These are phyloP conservation scores for Athelia psychrophila DNA, from an alignment of 1,284 basidiomycete genomes.

Conservation along the genomic window DNA sequence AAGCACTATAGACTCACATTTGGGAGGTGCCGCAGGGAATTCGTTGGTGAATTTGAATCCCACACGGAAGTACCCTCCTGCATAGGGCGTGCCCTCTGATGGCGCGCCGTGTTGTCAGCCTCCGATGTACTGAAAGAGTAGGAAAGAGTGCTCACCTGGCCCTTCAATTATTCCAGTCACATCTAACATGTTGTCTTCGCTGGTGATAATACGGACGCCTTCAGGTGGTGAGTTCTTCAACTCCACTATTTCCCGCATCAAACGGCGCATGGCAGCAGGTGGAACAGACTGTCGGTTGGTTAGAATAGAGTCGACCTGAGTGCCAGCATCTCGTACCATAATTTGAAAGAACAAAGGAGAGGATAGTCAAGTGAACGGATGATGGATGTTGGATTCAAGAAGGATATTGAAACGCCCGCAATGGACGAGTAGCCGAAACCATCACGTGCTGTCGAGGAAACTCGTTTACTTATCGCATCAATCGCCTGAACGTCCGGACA, in stretches of 20 bases:
- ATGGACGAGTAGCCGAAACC: no score
- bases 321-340: no score
- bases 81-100: slow-evolving; percentile 86
- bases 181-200: slow-evolving; percentile 83
- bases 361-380: no score
- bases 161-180: slow-evolving; percentile 78
- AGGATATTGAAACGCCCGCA: no score
- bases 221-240: slow-evolving; percentile 82
- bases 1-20: slow-evolving; percentile 58
- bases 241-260: slow-evolving; percentile 82
- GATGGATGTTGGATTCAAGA: no score
- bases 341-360: no score
- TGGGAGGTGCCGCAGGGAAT: slow-evolving; percentile 88
- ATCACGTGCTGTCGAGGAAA: no score
- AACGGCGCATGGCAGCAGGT: slow-evolving; percentile 63
- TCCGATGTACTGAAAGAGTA: slow-evolving; percentile 9
- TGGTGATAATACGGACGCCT: slow-evolving; percentile 81
- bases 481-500: no score
- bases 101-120: slow-evolving; percentile 25
- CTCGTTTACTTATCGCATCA: no score
- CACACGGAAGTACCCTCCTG: slow-evolving; percentile 87
- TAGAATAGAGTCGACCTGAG: no score
- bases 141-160: slow-evolving; percentile 52
- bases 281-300: slow-evolving; percentile 31
- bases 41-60: slow-evolving; percentile 87